A percentile compares a stretch with the other conserved stretches of the same genome.
Evolutionary conservation across 768 basidiomycete species (phyloP).

Genomic region (Tricholoma sp.): DNA sequence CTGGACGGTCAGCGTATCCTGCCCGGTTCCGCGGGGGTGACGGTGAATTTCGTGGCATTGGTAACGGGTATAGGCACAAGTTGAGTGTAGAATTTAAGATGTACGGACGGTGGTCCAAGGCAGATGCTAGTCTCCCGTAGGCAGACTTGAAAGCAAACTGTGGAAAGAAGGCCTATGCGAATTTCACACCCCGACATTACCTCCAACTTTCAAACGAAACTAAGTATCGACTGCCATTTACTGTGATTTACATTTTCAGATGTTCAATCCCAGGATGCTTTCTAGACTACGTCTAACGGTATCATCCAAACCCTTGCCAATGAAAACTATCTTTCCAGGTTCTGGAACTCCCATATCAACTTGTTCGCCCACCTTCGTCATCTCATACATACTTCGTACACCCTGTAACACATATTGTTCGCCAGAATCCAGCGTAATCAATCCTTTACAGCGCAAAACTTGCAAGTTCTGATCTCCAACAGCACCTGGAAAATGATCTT

Average conservation of each 20-base stretch:
- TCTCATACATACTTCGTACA: slow-evolving; percentile 87
- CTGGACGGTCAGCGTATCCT: slow-evolving; percentile 13
- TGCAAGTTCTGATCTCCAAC: slow-evolving; percentile 33
- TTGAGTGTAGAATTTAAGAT: background rate
- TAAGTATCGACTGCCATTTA: too few species aligned
- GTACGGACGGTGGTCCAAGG: too few species aligned
- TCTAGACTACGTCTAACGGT: slow-evolving; percentile 51
- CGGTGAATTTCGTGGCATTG: slow-evolving; percentile 16
- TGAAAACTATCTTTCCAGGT: slow-evolving; percentile 79
- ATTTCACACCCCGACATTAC: too few species aligned
- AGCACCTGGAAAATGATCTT: slow-evolving; percentile 43
- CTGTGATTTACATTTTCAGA: background rate
- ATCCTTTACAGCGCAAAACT: slow-evolving; percentile 86
- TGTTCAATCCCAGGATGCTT: slow-evolving; percentile 11
- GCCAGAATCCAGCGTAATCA: slow-evolving; percentile 53
- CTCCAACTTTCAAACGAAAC: too few species aligned
- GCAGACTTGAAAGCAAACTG: too few species aligned
- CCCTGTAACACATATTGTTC: slow-evolving; percentile 80
- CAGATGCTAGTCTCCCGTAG: too few species aligned
- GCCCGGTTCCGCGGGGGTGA: slow-evolving; percentile 15
- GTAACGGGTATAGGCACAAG: background rate
- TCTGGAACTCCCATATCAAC: slow-evolving; percentile 47
- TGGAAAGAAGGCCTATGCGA: too few species aligned
- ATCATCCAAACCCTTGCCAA: slow-evolving; percentile 73
- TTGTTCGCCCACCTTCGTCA: slow-evolving; percentile 41